Evolutionary conservation across 345 rosid species (phyloP).

Genomic region (Populus deltoides): DNA sequence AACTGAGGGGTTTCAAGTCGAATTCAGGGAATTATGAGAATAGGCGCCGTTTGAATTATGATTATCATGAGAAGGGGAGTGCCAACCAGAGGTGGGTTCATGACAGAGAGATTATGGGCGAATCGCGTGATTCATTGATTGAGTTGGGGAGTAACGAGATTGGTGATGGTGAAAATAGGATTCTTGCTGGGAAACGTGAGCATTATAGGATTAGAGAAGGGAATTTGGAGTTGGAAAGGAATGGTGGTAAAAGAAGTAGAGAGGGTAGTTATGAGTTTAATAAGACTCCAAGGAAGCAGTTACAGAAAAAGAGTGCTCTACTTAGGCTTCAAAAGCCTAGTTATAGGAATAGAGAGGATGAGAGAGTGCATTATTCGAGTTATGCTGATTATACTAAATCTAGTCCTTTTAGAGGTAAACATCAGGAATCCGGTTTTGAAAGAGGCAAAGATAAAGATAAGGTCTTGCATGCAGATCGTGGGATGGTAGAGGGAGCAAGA

Average conservation of each 20-base stretch:
- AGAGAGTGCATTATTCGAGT: slow-evolving; percentile 35
- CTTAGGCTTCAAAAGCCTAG: slow-evolving; percentile 64
- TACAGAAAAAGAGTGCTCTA: slow-evolving; percentile 81
- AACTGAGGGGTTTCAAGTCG: slow-evolving; percentile 27
- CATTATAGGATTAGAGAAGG: slow-evolving; percentile 29
- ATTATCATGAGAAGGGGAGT: slow-evolving; percentile 19
- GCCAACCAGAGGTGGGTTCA: slow-evolving; percentile 42
- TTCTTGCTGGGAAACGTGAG: slow-evolving; percentile 32
- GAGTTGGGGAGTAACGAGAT: slow-evolving; percentile 25
- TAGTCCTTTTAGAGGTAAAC: slow-evolving; percentile 31
- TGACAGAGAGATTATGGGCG: slow-evolving; percentile 28
- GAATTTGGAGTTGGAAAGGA: slow-evolving; percentile 35
- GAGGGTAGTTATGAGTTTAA: slow-evolving; percentile 47
- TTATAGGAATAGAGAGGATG: slow-evolving; percentile 51
- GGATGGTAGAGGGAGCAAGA: slow-evolving; percentile 41
- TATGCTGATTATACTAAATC: slow-evolving; percentile 40
- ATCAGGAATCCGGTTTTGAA: neutral
- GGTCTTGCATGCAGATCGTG: slow-evolving; percentile 33
- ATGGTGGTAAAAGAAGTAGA: slow-evolving; percentile 42
- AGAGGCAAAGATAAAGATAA: slow-evolving; percentile 42
- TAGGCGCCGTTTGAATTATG: slow-evolving; percentile 4
- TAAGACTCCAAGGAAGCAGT: slow-evolving; percentile 53
- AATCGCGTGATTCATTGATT: slow-evolving; percentile 19
- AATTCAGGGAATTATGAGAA: slow-evolving; percentile 26
- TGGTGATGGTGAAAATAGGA: slow-evolving; percentile 28